These are phyloP conservation scores for Pyrenophora tritici-repentis DNA, from an alignment of 2,329 filamentous ascomycete genomes.

Conservation along the genomic window DNA sequence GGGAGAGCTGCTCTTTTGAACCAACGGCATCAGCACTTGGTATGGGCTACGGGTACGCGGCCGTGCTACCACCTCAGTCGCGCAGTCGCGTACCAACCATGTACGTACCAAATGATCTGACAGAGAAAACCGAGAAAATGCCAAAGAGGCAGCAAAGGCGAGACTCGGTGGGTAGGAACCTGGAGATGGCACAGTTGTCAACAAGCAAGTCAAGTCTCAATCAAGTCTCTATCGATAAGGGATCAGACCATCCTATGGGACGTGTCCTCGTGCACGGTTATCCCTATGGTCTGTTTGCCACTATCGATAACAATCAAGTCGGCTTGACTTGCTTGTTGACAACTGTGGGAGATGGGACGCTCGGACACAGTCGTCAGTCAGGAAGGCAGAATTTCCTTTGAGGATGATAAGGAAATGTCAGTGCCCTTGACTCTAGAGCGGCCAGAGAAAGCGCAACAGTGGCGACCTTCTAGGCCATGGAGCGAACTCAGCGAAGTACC, in stretches of 20 bases:
- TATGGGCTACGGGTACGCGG: slow-evolving; percentile 32
- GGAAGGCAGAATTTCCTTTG: slow-evolving; percentile 5
- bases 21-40: slow-evolving; percentile 38
- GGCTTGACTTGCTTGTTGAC: too few species aligned
- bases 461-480: slow-evolving; percentile 36
- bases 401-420: slow-evolving; percentile 16
- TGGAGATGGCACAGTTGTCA: too few species aligned
- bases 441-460: slow-evolving; percentile 19
- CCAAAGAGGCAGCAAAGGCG: slow-evolving; percentile 19
- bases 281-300: too few species aligned
- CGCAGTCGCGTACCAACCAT: slow-evolving; percentile 29
- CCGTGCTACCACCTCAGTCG: slow-evolving; percentile 17
- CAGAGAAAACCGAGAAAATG: slow-evolving; percentile 4
- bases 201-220: too few species aligned
- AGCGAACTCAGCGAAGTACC: slow-evolving; percentile 20
- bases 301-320: too few species aligned
- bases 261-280: too few species aligned
- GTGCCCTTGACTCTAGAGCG: slow-evolving; percentile 27
- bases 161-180: slow-evolving; percentile 11
- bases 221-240: too few species aligned
- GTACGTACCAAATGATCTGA: slow-evolving; percentile 20
- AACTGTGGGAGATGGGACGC: slow-evolving; percentile 18
- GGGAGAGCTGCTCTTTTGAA: slow-evolving; percentile 36
- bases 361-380: slow-evolving; percentile 25
- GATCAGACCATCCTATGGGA: too few species aligned